These are phyloP conservation scores for Monosporozyma servazzii DNA, from an alignment of 805 yeast genomes.

Conservation along the genomic window DNA sequence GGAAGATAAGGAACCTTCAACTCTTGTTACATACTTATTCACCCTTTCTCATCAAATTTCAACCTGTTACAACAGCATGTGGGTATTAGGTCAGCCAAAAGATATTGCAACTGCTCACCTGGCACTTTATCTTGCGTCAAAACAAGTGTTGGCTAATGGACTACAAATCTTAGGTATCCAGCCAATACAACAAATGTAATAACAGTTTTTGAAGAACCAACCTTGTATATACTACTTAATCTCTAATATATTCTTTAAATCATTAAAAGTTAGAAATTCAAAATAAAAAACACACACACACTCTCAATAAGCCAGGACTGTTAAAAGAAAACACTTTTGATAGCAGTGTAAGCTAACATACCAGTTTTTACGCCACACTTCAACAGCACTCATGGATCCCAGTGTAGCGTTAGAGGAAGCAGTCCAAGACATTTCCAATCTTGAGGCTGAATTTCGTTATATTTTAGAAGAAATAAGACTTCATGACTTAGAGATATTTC, in stretches of 20 bases:
- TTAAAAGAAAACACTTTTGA: not conserved
- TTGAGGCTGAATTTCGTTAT: conserved; percentile 81
- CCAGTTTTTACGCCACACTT: not conserved
- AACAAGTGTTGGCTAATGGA: conserved; percentile 84
- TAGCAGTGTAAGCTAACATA: not conserved
- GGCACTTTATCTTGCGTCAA: conserved; percentile 83
- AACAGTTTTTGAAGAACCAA: not conserved
- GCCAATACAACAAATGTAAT: conserved; percentile 98
- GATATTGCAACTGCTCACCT: conserved; percentile 83
- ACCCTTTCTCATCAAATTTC: conserved; percentile 88
- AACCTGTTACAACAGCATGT: conserved; percentile 87
- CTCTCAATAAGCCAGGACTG: not conserved
- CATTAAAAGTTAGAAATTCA: not conserved
- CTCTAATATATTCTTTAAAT: not conserved
- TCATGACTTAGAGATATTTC: conserved; percentile 59
- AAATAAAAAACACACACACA: not conserved
- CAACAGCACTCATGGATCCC: conserved; percentile 59
- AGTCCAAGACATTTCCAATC: conserved; percentile 63
- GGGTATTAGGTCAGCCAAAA: conserved; percentile 94
- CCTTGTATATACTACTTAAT: not conserved
- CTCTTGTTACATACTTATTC: conserved; percentile 89
- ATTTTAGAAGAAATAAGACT: conserved; percentile 67
- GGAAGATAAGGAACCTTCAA: conserved; percentile 84
- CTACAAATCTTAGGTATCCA: conserved; percentile 84
- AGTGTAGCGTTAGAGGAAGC: conserved; percentile 73